These are phyloP conservation scores for Pichia sp. DNA, from an alignment of 1,139 yeast species.

Conservation along the genomic window DNA sequence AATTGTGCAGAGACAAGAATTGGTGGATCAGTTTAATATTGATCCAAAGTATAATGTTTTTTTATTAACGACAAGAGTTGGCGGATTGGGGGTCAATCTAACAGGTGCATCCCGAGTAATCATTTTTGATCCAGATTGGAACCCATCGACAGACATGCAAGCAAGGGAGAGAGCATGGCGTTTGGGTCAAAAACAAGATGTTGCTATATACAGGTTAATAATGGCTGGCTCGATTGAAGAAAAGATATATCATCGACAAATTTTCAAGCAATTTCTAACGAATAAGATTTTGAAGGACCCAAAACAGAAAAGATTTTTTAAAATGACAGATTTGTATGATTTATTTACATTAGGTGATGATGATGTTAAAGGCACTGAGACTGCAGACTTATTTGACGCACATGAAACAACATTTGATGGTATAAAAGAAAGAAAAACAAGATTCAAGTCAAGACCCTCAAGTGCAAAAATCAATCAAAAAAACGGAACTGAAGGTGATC, in stretches of 20 bases:
- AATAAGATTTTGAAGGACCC: conserved; percentile 95
- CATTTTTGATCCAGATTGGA: conserved; percentile 97
- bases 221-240: conserved; percentile 96
- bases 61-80: conserved; percentile 85
- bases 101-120: conserved; percentile 96
- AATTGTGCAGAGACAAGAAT: conserved; percentile 61
- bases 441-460: conserved; percentile 11
- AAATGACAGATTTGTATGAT: conserved; percentile 86
- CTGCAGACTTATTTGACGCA: conserved; percentile 57
- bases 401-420: conserved; percentile 37
- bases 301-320: conserved; percentile 86
- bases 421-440: conserved; percentile 32
- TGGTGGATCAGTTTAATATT: conserved; percentile 75
- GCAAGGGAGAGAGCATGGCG: conserved; percentile 98
- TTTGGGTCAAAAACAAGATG: conserved; percentile 88
- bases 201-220: conserved; percentile 86
- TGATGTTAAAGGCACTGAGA: conserved; percentile 59
- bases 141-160: conserved; percentile 94
- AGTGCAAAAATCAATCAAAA: not conserved
- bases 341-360: conserved; percentile 77
- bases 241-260: conserved; percentile 92
- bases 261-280: conserved; percentile 88
- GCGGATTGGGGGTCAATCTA: conserved; percentile 88
- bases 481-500: conserved; percentile 32
- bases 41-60: conserved; percentile 57